Percentiles rank a stretch among this genome's conserved stretches.
These are phyloP conservation scores for Globisporangium sylvaticum DNA, from an alignment of 352 stramenopile species.

Conservation along the genomic window DNA sequence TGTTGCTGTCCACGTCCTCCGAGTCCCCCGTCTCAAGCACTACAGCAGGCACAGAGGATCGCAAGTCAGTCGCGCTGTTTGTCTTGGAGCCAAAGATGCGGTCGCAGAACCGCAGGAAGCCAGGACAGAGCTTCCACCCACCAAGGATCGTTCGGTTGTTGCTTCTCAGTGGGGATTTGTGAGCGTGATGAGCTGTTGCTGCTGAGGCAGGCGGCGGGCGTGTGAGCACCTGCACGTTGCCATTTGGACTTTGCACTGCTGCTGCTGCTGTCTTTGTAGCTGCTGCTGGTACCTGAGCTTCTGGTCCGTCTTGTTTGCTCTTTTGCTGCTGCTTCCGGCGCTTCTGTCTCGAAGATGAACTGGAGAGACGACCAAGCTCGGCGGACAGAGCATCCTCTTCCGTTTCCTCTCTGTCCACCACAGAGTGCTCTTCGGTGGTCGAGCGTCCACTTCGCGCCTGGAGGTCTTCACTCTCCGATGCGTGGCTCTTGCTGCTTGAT, in stretches of 20 bases:
- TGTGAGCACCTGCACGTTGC: slow-evolving; percentile 5
- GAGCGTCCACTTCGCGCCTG: slow-evolving; percentile 4
- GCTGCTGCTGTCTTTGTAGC: slow-evolving; percentile 3
- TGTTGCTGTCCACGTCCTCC: neutral
- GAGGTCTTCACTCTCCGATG: slow-evolving; percentile 7
- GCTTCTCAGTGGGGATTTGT: neutral
- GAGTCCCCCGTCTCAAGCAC: neutral
- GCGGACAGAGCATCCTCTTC: neutral
- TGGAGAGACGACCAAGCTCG: neutral
- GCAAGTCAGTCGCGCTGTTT: neutral
- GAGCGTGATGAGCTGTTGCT: neutral
- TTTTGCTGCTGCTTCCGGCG: slow-evolving; percentile 34
- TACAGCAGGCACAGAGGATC: neutral
- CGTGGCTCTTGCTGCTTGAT: slow-evolving; percentile 1
- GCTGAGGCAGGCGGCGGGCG: neutral
- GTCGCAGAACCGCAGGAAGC: slow-evolving; percentile 66
- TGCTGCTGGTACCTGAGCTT: neutral
- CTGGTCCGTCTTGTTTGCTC: slow-evolving; percentile 10
- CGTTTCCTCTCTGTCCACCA: neutral
- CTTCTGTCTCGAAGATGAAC: slow-evolving; percentile 23
- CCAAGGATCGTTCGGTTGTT: slow-evolving; percentile 11
- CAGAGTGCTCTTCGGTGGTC: slow-evolving; percentile 13
- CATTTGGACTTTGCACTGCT: neutral
- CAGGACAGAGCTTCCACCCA: slow-evolving; percentile 57
- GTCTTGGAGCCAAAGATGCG: slow-evolving; percentile 42